Base-by-base conservation (phyloP, 352 stramenopile genomes). In the Aphanomyces cochlioides region DNA sequence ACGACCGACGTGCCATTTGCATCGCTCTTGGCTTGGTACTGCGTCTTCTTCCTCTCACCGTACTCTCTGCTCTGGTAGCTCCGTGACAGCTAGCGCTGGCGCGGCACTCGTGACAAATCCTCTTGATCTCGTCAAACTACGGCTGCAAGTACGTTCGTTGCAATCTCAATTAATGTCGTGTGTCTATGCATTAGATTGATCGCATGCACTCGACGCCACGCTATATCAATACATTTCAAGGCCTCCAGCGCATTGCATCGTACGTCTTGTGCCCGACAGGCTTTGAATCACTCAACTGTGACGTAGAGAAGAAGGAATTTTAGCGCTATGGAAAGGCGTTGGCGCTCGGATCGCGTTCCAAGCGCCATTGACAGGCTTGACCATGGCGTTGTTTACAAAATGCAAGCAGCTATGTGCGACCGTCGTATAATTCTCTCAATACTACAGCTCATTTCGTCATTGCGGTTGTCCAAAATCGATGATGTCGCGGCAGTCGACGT, bases 21-120 rank as follows among this genome's bases (percentile, higher is more conserved):
- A 34, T 90, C 87, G 68, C 89, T 85, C 21, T 78, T 93, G 12
- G 61, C 74, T 12, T 86, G 83, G 57, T 66, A 58, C 28, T 28
- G 28, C 28, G 2, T 28, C 28, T 28, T 28, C 28, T 28, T 28
- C 28, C 28, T 28, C 28, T 28, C 28, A 2, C 28, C 28, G 28
- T 28, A 28, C 28, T 28, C 28, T 28, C 28, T 28, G 38, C 13
- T 50, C 17, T 50, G 43, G 17, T 66, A 69, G 56, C 57, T 84
- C 93, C 17, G 84, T 95, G 1, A 67, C 80, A 38, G 95, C 97
- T 8, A 93, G 96, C 15, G 92, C 90, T 0, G 74, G 89, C 1
- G 96, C 97, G 2, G 98, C 95, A 4, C 97, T 97, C 73, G 72
- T 98, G n/a, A 99, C 97, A 5, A 98, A 96, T 67, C 97, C 97